Evolutionary conservation across 2,329 filamentous ascomycete species (phyloP).

Genomic region (Fusarium mundagurra): DNA sequence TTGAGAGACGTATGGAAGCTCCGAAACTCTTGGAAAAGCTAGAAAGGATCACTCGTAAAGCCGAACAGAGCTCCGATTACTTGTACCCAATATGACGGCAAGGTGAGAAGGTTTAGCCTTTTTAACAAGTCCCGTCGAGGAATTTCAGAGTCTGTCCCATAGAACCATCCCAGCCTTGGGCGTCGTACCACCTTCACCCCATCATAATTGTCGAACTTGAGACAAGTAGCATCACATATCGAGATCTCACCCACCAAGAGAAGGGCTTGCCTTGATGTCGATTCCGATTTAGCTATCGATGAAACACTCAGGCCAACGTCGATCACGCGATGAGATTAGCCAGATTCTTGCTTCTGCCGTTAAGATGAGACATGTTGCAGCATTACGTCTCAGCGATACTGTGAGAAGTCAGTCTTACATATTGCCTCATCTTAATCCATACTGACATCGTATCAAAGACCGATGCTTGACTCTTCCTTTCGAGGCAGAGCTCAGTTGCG

Average conservation of each 20-base stretch:
- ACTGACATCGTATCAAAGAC: too few relatives aligned
- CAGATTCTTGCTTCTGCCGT: background rate
- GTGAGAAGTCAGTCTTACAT: too few relatives aligned
- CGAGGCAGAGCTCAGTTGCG: too few relatives aligned
- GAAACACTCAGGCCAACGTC: background rate
- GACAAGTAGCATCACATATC: slow-evolving; percentile 84
- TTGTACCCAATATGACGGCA: background rate
- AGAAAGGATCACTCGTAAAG: background rate
- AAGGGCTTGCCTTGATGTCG: background rate
- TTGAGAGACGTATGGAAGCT: background rate
- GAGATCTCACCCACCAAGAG: slow-evolving; percentile 79
- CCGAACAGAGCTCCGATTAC: background rate
- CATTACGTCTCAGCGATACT: too few relatives aligned
- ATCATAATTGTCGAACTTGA: slow-evolving; percentile 96
- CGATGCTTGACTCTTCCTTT: too few relatives aligned
- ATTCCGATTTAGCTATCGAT: background rate
- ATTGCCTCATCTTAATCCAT: too few relatives aligned
- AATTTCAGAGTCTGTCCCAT: too few relatives aligned
- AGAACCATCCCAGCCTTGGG: too few relatives aligned
- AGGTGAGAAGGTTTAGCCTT: accelerated
- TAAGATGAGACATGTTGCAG: background rate
- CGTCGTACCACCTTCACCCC: slow-evolving; percentile 71
- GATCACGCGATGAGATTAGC: background rate
- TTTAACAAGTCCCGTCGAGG: background rate
- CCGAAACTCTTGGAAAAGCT: background rate